Conservation (phyloP, 768 basidiomycete species). For the Amanita phalloides region DNA sequence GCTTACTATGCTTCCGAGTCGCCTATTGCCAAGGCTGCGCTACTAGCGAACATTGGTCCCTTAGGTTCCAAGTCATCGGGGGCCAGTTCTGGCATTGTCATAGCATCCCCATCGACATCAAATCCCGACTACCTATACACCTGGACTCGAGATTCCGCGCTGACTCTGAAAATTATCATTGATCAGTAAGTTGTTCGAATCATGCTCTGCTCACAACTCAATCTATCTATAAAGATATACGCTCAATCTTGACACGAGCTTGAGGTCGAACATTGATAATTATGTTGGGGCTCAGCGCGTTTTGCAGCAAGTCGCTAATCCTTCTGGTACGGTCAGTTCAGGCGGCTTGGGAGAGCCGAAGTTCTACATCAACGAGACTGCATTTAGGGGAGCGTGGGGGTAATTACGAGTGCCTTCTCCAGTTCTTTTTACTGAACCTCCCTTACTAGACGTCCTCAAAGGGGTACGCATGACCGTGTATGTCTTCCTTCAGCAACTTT, state of each 20-base stretch:
- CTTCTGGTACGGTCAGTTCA: slow-evolving; percentile 46
- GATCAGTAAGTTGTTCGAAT: slow-evolving; percentile 23
- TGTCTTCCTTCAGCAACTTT: background rate
- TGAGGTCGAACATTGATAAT: slow-evolving; percentile 39
- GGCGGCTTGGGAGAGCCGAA: slow-evolving; percentile 73
- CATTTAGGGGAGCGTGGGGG: slow-evolving; percentile 44
- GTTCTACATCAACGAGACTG: slow-evolving; percentile 53
- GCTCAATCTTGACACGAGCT: slow-evolving; percentile 35
- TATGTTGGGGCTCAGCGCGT: slow-evolving; percentile 40
- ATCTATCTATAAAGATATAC: slow-evolving; percentile 19
- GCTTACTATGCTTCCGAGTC: slow-evolving; percentile 4
- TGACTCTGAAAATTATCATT: slow-evolving; percentile 43
- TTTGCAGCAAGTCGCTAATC: slow-evolving; percentile 57
- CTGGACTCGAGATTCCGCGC: slow-evolving; percentile 62
- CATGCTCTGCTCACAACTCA: background rate
- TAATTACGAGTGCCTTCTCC: slow-evolving; percentile 7
- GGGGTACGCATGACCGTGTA: slow-evolving; percentile 24
- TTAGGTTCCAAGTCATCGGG: slow-evolving; percentile 33
- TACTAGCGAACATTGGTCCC: slow-evolving; percentile 54
- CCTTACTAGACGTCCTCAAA: slow-evolving; percentile 38
- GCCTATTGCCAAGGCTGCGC: slow-evolving; percentile 24
- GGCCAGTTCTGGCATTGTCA: slow-evolving; percentile 35
- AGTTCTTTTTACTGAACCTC: background rate
- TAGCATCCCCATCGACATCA: slow-evolving; percentile 35
- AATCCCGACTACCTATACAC: slow-evolving; percentile 52